Evolutionary conservation across 1,139 yeast species (phyloP), one percentile per base, ranked within the genome.

Genomic region (Komagataea norvegica): DNA sequence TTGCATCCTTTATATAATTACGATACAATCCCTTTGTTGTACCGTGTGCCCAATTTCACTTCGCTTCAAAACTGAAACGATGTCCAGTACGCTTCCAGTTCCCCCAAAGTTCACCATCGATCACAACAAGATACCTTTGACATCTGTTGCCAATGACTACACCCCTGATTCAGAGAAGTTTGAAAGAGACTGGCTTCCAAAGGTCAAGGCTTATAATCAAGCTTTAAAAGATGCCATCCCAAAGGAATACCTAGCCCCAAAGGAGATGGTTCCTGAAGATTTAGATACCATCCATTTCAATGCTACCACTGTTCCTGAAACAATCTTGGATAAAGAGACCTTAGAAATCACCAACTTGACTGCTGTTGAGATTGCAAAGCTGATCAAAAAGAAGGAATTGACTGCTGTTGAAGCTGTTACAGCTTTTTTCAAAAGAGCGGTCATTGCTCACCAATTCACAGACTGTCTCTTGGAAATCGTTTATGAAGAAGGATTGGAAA

Each of bases 401-500:
- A 49, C 61, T 9, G 53, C 65, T 16, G 51, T 49, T 10, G 52
- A 60, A 25, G 55, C 53, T 1, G 48, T 61, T 11, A 47, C 52
- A 4, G 65, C 66, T 0, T 62, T 60, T 41, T 57, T 64, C 42
- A 62, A 65, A 43, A 52, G 76, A 40, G 74, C 74, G 3, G 55
- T 64, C 5, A 51, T 71, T 18, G 61, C 72, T 11, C 75, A 74
- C 40, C 78, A 74, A 44, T 63, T 74, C 52, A 73, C 80, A 43
- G 72, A 75, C 48, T 73, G 80, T 52, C 74, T 78, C 17, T 61
- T 75, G 65, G 79, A 77, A 31, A 65, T 78, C 38, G 65, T 79
- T 48, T 69, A 75, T 41, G 71, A 74, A 26, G 77, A 72, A 45
- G 85, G 78, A 13, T 57, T 77, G 33, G 61, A 60, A 37, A 65